Percentiles rank a stretch among this genome's conserved stretches.
Conservation (phyloP, 148 eudicot species). For the Camellia granthamiana region DNA sequence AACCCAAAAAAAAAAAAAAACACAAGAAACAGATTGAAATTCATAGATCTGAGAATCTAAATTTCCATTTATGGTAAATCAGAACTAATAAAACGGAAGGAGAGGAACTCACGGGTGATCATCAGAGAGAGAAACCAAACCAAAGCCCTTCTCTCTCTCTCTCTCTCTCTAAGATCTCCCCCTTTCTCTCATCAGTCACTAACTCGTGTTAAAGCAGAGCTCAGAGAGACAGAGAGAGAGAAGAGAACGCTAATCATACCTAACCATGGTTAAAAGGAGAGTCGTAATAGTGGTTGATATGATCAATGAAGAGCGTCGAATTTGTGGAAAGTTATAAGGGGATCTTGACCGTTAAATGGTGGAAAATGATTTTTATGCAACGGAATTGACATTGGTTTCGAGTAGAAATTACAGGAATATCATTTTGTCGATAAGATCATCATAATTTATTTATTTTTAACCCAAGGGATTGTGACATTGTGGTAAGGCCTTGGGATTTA, state of each 20-base stretch:
- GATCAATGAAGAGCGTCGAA: too few relatives aligned
- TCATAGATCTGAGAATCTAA: conserved; percentile 22
- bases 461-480: too few relatives aligned
- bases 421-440: conserved; percentile 14
- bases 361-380: conserved; percentile 20
- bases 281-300: conserved; percentile 13
- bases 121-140: neutral
- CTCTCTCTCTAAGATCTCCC: conserved; percentile 9
- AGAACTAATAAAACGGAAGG: neutral
- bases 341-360: conserved; percentile 48
- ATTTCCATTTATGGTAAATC: conserved; percentile 2
- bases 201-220: conserved; percentile 1
- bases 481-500: too few relatives aligned
- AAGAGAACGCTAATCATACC: conserved; percentile 6
- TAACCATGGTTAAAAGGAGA: too few relatives aligned
- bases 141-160: neutral
- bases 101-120: neutral
- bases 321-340: conserved; percentile 15
- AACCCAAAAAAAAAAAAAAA: neutral
- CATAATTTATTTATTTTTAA: too few relatives aligned
- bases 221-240: neutral
- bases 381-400: neutral
- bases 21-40: neutral
- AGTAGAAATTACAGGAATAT: conserved; percentile 7
- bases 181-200: conserved; percentile 2